Evolutionary conservation across 305 asterid genomes (phyloP).

Genomic region (Fraxinus greggii): DNA sequence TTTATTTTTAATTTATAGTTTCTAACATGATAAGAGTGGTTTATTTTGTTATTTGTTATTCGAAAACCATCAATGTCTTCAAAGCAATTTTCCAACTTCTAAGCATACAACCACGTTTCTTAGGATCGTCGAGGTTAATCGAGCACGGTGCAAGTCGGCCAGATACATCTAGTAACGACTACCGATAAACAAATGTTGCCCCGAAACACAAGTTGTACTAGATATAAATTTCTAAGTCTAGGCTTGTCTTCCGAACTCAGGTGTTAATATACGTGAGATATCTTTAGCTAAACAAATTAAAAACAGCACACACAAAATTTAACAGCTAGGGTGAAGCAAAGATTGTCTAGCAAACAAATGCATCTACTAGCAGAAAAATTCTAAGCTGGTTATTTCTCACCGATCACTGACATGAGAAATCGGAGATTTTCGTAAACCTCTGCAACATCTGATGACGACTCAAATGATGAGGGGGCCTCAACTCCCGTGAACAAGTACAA

Average conservation of each 20-base stretch:
- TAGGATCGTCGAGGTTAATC: not conserved
- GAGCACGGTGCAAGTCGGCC: not conserved
- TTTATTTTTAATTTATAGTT: not conserved
- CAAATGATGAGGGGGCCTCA: slow-evolving; percentile 51
- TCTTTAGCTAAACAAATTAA: too few relatives aligned
- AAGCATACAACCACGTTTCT: not conserved
- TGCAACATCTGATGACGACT: slow-evolving; percentile 18
- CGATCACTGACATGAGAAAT: slow-evolving; percentile 77
- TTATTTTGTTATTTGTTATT: too few relatives aligned
- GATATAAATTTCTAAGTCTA: too few relatives aligned
- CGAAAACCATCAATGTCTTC: not conserved
- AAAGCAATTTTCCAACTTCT: not conserved
- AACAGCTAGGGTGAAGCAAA: too few relatives aligned
- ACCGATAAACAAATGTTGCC: not conserved
- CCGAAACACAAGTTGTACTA: too few relatives aligned
- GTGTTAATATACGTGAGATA: too few relatives aligned
- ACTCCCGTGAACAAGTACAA: slow-evolving; percentile 72
- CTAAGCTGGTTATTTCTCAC: slow-evolving; percentile 39
- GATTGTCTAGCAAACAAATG: too few relatives aligned
- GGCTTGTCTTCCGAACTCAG: too few relatives aligned
- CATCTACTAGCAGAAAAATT: not conserved
- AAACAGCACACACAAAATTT: too few relatives aligned
- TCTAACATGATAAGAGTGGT: not conserved
- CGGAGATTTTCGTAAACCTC: slow-evolving; percentile 49
- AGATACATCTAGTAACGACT: not conserved